Evolutionary conservation across 1,284 basidiomycete species (phyloP).

Genomic region (Apiotrichum mycotoxinovorans): DNA sequence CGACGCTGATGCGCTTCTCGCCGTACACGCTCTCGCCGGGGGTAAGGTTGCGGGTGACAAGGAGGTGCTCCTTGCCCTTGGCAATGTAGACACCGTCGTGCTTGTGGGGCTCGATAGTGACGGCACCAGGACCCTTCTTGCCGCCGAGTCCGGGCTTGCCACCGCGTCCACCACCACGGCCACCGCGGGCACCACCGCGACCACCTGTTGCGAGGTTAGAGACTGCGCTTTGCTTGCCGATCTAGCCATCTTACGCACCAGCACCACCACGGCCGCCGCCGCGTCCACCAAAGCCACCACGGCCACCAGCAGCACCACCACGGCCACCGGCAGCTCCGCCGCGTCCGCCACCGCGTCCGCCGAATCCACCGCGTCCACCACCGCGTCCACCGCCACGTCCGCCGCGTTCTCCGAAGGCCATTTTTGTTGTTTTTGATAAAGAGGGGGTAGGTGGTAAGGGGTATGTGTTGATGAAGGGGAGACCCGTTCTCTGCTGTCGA

Average conservation of each 20-base stretch:
- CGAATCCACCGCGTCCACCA: conserved; percentile 50
- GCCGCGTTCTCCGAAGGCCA: conserved; percentile 54
- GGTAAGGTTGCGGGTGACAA: conserved; percentile 96
- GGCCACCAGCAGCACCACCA: conserved; percentile 32
- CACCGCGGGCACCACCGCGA: conserved; percentile 47
- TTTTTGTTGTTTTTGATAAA: conserved; percentile 23
- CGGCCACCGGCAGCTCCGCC: conserved; percentile 31
- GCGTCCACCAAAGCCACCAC: conserved; percentile 30
- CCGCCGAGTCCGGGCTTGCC: conserved; percentile 54
- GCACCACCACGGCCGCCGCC: conserved; percentile 22
- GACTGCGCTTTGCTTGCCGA: conserved; percentile 23
- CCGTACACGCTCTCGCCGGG: conserved; percentile 98
- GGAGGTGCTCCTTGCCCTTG: conserved; percentile 86
- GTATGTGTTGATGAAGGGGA: neutral
- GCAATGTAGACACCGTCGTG: conserved; percentile 92
- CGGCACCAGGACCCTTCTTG: conserved; percentile 77
- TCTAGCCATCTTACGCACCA: conserved; percentile 30
- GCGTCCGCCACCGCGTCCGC: conserved; percentile 45
- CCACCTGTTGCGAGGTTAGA: conserved; percentile 15
- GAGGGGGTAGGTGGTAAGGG: neutral
- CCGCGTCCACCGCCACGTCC: conserved; percentile 48
- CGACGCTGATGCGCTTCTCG: conserved; percentile 89
- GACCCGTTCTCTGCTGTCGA: neutral
- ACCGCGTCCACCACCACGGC: conserved; percentile 52
- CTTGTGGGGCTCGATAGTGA: conserved; percentile 91